These are phyloP conservation scores for Hanseniaspora guilliermondii DNA, from an alignment of 805 yeast genomes.

Conservation along the genomic window DNA sequence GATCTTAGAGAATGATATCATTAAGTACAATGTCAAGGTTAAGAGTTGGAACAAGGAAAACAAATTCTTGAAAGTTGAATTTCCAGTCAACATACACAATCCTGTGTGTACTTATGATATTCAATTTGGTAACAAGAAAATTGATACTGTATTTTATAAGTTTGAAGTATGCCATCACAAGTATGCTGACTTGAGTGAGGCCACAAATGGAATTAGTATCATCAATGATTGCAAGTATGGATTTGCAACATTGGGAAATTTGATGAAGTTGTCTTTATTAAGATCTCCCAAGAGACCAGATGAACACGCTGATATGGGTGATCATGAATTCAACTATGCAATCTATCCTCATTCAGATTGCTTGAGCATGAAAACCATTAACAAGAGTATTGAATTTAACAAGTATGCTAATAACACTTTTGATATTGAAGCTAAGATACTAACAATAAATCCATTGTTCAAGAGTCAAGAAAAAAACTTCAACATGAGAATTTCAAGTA, in stretches of 20 bases:
- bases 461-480: constrained; percentile 34
- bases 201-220: constrained; percentile 72
- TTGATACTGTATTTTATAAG: constrained; percentile 91
- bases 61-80: constrained; percentile 85
- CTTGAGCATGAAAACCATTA: constrained; percentile 51
- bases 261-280: constrained; percentile 72
- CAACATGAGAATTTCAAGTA: constrained; percentile 55
- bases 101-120: constrained; percentile 84
- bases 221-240: constrained; percentile 84
- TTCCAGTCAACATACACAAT: constrained; percentile 70
- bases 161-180: constrained; percentile 92
- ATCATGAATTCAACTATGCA: constrained; percentile 71
- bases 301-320: constrained; percentile 86
- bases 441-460: constrained; percentile 22
- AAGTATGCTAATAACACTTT: constrained; percentile 26
- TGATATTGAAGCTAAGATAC: constrained; percentile 16
- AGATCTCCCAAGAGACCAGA: constrained; percentile 94
- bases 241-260: constrained; percentile 83
- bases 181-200: constrained; percentile 83
- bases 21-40: constrained; percentile 48
- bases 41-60: constrained; percentile 75
- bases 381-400: constrained; percentile 70
- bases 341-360: constrained; percentile 70
- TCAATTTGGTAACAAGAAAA: constrained; percentile 78
- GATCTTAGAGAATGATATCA: constrained; percentile 39